A percentile compares a stretch with the other conserved stretches of the same genome.
Conservation (phyloP, 495 filamentous ascomycete species). For the Zalerion maritima region DNA sequence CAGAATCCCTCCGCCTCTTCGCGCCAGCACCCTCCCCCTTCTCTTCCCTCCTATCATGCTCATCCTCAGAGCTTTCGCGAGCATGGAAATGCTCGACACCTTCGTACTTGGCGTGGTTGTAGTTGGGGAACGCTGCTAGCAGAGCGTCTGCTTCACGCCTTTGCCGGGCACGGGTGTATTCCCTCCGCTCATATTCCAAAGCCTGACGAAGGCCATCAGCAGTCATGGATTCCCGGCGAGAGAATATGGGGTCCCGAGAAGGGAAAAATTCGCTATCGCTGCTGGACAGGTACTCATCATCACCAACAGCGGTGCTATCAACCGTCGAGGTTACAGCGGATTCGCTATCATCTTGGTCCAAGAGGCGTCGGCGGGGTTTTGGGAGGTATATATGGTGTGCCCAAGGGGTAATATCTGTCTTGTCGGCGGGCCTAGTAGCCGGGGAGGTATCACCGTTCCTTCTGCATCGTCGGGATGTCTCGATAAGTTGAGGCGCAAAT, state of each 20-base stretch:
- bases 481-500: conserved; percentile 51
- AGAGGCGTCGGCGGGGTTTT: too few relatives aligned
- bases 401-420: conserved; percentile 43
- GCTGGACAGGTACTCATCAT: conserved; percentile 16
- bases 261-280: too few relatives aligned
- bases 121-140: conserved; percentile 36
- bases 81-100: conserved; percentile 42
- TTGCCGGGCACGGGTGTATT: conserved; percentile 38
- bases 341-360: conserved; percentile 21
- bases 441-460: conserved; percentile 36
- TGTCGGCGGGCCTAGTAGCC: conserved; percentile 35
- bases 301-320: conserved; percentile 8
- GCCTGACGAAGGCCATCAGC: conserved; percentile 57
- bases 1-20: conserved; percentile 25
- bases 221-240: conserved; percentile 51
- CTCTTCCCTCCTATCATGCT: conserved; percentile 15
- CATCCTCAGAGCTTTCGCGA: conserved; percentile 34
- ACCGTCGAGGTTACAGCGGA: conserved; percentile 10
- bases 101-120: conserved; percentile 25
- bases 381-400: conserved; percentile 41
- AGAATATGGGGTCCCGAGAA: too few relatives aligned
- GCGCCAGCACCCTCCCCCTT: conserved; percentile 13
- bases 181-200: conserved; percentile 39
- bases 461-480: conserved; percentile 47
- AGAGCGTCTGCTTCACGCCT: conserved; percentile 28